Conservation (phyloP, 768 basidiomycete genomes). For the Amanita exitialis region DNA sequence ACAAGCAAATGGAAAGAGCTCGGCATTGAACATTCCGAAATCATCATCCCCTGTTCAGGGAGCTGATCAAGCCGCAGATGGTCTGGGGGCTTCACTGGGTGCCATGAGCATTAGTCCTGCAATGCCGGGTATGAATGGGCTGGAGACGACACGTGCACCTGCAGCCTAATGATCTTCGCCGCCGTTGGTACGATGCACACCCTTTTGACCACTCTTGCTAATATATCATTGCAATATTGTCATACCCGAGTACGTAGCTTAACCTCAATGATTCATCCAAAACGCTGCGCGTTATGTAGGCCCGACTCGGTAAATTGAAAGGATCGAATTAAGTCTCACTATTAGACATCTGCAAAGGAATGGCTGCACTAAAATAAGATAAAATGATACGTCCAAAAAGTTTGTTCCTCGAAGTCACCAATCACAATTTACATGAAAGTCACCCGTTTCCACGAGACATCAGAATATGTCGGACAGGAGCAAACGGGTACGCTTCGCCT, state of each 20-base stretch:
- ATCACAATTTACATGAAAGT: not conserved
- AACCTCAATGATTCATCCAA: not conserved
- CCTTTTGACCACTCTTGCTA: not conserved
- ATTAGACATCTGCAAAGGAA: not conserved
- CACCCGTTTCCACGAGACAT: not conserved
- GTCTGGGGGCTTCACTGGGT: slow-evolving; percentile 58
- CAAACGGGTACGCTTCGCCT: slow-evolving; percentile 1
- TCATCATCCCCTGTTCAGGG: not conserved
- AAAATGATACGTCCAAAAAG: not conserved
- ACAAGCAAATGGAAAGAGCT: slow-evolving; percentile 13
- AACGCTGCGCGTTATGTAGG: not conserved
- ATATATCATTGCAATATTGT: not conserved
- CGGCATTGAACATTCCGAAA: slow-evolving; percentile 11
- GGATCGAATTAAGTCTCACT: not conserved
- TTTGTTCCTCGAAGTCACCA: not conserved
- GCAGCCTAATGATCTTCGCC: not conserved
- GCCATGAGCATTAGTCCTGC: slow-evolving; percentile 81
- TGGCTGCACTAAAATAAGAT: not conserved
- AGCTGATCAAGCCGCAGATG: slow-evolving; percentile 29
- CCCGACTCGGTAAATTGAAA: not conserved
- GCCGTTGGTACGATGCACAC: not conserved
- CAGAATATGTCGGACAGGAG: slow-evolving; percentile 1
- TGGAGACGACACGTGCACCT: not conserved
- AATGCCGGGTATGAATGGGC: not conserved
- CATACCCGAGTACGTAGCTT: not conserved